Conservation (phyloP, 768 basidiomycete genomes). For the Amanita rubescens region DNA sequence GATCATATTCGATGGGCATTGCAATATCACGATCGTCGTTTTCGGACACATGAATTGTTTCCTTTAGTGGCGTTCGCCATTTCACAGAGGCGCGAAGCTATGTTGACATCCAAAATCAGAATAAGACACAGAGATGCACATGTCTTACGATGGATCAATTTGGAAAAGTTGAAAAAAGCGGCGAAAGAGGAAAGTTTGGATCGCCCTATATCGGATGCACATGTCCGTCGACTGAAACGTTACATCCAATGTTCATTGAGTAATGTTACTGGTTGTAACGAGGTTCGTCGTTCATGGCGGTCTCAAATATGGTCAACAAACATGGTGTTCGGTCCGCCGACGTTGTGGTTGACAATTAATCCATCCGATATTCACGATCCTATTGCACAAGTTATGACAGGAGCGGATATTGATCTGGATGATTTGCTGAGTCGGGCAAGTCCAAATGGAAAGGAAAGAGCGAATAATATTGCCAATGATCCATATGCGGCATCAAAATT, state of each 20-base stretch:
- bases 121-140: constrained; percentile 17
- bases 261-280: constrained; percentile 13
- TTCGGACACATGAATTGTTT: constrained; percentile 24
- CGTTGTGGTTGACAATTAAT: constrained; percentile 2
- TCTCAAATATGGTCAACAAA: constrained; percentile 2
- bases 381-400: constrained; percentile 1
- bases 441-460: not conserved
- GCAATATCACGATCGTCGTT: constrained; percentile 21
- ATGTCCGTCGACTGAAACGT: not conserved
- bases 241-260: constrained; percentile 9
- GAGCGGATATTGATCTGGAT: not conserved
- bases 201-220: not conserved
- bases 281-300: not conserved
- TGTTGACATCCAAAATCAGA: constrained; percentile 23
- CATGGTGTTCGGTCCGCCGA: not conserved
- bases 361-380: constrained; percentile 3
- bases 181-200: constrained; percentile 16
- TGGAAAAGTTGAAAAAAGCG: constrained; percentile 18
- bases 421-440: not conserved
- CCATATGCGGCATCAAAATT: not conserved
- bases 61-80: constrained; percentile 25
- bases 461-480: not conserved
- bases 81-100: constrained; percentile 20
- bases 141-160: constrained; percentile 15
- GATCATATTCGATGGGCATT: constrained; percentile 24